Percentiles rank a stretch among this genome's conserved stretches.
These are phyloP conservation scores for Fusarium sp. DNA, from an alignment of 2,329 filamentous ascomycete genomes.

Conservation along the genomic window DNA sequence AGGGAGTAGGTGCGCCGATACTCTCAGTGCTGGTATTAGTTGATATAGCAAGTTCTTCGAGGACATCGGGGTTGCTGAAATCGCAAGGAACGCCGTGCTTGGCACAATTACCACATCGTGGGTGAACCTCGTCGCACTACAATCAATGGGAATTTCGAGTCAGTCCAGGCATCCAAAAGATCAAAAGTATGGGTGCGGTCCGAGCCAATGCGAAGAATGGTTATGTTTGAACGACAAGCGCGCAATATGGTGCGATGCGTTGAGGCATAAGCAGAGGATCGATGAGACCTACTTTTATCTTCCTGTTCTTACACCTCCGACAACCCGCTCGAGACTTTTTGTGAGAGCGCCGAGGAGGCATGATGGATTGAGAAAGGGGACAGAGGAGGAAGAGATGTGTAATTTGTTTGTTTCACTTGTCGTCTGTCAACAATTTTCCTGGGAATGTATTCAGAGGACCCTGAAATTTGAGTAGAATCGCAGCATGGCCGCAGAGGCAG, in stretches of 20 bases:
- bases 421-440: slow-evolving; percentile 34
- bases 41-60: slow-evolving; percentile 55
- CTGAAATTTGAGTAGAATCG: slow-evolving; percentile 39
- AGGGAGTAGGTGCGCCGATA: slow-evolving; percentile 37
- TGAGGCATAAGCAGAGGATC: slow-evolving; percentile 7
- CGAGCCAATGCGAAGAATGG: neutral
- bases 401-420: slow-evolving; percentile 29
- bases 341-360: slow-evolving; percentile 73
- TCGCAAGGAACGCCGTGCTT: slow-evolving; percentile 75
- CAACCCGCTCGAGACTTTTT: slow-evolving; percentile 76
- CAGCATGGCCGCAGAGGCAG: slow-evolving; percentile 46
- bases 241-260: slow-evolving; percentile 9
- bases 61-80: slow-evolving; percentile 64
- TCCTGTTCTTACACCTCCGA: slow-evolving; percentile 71
- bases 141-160: slow-evolving; percentile 12
- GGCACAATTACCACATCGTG: slow-evolving; percentile 71
- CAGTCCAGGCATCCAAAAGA: slow-evolving; percentile 12
- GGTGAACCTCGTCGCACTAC: slow-evolving; percentile 73
- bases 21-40: slow-evolving; percentile 48
- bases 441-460: slow-evolving; percentile 38
- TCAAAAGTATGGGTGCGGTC: neutral
- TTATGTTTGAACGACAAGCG: neutral
- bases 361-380: slow-evolving; percentile 43
- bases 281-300: slow-evolving; percentile 68
- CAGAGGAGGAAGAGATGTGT: neutral